Evolutionary conservation across 2,329 filamentous ascomycete species (phyloP).

Genomic region (Aurifilum marmelostoma): DNA sequence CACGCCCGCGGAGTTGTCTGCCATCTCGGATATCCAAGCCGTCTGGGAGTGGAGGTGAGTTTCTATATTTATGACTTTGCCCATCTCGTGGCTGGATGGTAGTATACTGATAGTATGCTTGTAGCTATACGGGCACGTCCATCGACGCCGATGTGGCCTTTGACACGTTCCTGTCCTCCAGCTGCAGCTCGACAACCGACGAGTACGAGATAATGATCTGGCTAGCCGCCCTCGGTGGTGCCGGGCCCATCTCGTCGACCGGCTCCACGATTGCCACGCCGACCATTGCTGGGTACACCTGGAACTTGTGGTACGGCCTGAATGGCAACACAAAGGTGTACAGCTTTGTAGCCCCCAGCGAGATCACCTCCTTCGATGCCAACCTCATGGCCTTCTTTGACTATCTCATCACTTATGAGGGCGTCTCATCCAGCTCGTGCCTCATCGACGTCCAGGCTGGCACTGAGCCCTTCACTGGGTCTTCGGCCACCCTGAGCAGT

Average conservation of each 20-base stretch:
- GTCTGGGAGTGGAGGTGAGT: constrained; percentile 44
- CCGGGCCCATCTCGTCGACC: constrained; percentile 58
- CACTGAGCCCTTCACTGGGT: constrained; percentile 59
- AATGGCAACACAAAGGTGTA: constrained; percentile 64
- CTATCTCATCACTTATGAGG: constrained; percentile 56
- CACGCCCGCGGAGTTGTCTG: constrained; percentile 38
- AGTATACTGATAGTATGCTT: neutral
- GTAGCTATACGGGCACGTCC: constrained; percentile 40
- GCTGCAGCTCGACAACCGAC: constrained; percentile 43
- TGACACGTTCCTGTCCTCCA: constrained; percentile 59
- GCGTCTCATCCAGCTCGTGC: constrained; percentile 49
- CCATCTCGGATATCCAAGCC: constrained; percentile 40
- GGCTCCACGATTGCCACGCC: constrained; percentile 57
- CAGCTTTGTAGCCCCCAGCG: constrained; percentile 50
- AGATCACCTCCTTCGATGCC: constrained; percentile 56
- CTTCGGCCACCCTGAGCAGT: constrained; percentile 35
- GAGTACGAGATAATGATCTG: constrained; percentile 70
- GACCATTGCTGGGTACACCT: constrained; percentile 55
- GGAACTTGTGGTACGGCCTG: constrained; percentile 60
- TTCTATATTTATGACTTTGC: too few relatives aligned
- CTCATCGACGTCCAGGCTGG: constrained; percentile 56
- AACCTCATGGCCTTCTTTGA: constrained; percentile 61
- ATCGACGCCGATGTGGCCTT: constrained; percentile 61
- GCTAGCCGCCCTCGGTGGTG: constrained; percentile 60
- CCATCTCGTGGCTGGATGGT: neutral